Conservation (phyloP, 1,284 basidiomycete species). For the Moesziomyces aphidis region DNA sequence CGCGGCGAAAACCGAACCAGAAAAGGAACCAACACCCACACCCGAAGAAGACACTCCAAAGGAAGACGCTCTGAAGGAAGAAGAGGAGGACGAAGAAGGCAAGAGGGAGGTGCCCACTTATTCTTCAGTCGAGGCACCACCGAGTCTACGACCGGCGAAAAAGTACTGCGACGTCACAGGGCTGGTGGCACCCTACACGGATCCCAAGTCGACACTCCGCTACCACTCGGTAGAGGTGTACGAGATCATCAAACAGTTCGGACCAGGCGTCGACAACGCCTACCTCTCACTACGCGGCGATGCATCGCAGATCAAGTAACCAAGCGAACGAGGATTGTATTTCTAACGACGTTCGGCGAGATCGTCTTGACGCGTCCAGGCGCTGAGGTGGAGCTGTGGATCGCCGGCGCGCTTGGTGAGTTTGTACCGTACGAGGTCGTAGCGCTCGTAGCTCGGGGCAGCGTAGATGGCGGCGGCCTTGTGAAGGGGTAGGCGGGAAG, state of each 20-base stretch:
- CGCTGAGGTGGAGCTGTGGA: conserved; percentile 31
- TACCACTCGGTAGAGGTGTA: conserved; percentile 89
- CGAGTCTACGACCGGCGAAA: conserved; percentile 80
- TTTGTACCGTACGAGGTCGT: conserved; percentile 53
- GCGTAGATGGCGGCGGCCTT: conserved; percentile 44
- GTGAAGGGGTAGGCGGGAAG: conserved; percentile 46
- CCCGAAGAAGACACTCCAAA: background rate
- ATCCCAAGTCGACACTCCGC: conserved; percentile 81
- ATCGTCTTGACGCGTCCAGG: conserved; percentile 41
- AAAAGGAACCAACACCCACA: background rate
- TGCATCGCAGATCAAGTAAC: conserved; percentile 57
- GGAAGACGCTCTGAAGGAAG: conserved; percentile 1
- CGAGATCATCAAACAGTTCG: conserved; percentile 80
- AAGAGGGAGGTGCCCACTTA: conserved; percentile 66
- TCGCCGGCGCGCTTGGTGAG: conserved; percentile 40
- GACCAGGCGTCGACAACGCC: conserved; percentile 63
- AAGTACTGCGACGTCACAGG: conserved; percentile 90
- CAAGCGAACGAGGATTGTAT: background rate
- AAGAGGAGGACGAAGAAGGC: background rate
- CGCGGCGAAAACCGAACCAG: conserved; percentile 2
- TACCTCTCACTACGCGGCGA: conserved; percentile 63
- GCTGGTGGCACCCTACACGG: conserved; percentile 84
- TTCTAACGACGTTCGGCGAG: conserved; percentile 2
- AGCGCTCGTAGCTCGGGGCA: conserved; percentile 45
- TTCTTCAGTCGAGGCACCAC: conserved; percentile 84